Evolutionary conservation across 345 rosid genomes (phyloP).

Genomic region (Nephelium lappaceum): DNA sequence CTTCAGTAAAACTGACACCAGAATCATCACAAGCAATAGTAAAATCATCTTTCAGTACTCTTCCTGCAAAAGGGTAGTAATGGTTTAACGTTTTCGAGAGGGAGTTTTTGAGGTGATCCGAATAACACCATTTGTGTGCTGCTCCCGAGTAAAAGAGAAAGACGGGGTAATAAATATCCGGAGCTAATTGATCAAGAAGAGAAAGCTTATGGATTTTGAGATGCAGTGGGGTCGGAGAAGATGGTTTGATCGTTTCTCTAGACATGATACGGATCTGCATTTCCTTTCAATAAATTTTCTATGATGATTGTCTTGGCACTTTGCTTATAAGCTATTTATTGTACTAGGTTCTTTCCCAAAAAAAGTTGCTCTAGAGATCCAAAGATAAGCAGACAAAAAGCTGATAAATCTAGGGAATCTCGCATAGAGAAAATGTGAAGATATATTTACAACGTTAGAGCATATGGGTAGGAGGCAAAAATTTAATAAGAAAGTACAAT

Average conservation of each 20-base stretch:
- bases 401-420: too few relatives aligned
- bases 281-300: background rate
- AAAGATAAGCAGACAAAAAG: too few relatives aligned
- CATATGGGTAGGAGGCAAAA: too few relatives aligned
- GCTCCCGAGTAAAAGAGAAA: conserved; percentile 22
- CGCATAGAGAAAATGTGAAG: too few relatives aligned
- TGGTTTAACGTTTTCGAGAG: conserved; percentile 17
- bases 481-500: too few relatives aligned
- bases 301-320: too few relatives aligned
- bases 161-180: conserved; percentile 22
- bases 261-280: conserved; percentile 27
- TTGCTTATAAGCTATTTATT: too few relatives aligned
- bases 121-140: background rate
- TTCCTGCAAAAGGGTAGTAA: conserved; percentile 31
- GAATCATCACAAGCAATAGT: background rate
- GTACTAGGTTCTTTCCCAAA: too few relatives aligned
- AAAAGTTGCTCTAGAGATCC: too few relatives aligned
- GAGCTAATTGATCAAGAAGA: conserved; percentile 29
- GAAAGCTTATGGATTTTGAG: conserved; percentile 32
- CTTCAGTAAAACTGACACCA: background rate
- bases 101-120: conserved; percentile 20
- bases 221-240: conserved; percentile 31
- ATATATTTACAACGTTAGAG: too few relatives aligned
- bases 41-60: conserved; percentile 7
- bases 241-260: conserved; percentile 32